Evolutionary conservation across 306 rosid genomes (phyloP), one percentile per base, ranked within the genome.

Genomic region (Vicia sativa): DNA sequence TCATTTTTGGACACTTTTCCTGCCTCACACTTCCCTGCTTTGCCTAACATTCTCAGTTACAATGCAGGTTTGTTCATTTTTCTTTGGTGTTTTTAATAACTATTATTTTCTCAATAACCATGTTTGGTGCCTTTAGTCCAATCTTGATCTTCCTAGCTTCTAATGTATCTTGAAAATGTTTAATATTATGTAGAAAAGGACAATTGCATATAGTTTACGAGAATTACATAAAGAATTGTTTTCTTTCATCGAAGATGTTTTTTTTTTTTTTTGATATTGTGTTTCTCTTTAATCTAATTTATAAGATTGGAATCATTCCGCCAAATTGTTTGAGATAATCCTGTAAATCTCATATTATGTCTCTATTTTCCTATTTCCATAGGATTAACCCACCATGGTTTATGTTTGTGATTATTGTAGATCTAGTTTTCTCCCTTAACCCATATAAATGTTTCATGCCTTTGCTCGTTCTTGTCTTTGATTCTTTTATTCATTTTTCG

Each of bases 31-130:
- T n/a, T n/a, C n/a, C n/a, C n/a, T n/a, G n/a, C n/a, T n/a, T n/a
- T n/a, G n/a, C n/a, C n/a, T n/a, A n/a, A n/a, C 31, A 28, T 28
- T 28, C 31, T 28, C 4, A 28, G 31, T 28, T 28, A 3, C 5
- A 3, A 4, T 28, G 31, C 31, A 28, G 5, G 31, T 28, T 28
- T 28, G 31, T 4, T 28, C 31, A 3, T 28, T 0, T 28, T 28
- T 0, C 31, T 28, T 28, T 28, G 31, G 5, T 28, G 5, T 44
- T 76, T 65, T 2, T 48, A 42, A 65, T 58, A 18, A 11, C 6
- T 59, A 3, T 28, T 38, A 67, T 72, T 55, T 74, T 72, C 62
- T 59, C 31, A 38, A 67, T 23, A 56, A 69, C 28, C 76, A 69
- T 21, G 19, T 11, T 14, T 0, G 29, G 54, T 48, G 77, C 50